These are phyloP conservation scores for Stenogyne calaminthoides DNA, from an alignment of 305 asterid genomes.

Conservation along the genomic window DNA sequence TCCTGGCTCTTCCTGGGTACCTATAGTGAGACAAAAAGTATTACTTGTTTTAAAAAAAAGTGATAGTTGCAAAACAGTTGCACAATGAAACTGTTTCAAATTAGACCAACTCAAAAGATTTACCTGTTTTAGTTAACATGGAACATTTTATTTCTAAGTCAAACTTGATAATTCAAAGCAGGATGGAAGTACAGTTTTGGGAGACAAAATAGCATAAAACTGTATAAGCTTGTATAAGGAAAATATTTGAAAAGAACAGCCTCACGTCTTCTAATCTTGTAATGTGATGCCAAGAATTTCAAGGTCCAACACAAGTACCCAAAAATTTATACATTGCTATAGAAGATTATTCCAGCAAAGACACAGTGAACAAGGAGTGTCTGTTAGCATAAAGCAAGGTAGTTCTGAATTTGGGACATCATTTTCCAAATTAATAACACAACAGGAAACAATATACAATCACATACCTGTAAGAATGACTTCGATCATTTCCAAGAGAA, in stretches of 20 bases:
- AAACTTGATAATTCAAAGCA: not conserved
- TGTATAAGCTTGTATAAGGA: not conserved
- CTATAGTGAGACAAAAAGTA: conserved; percentile 31
- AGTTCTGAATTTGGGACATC: conserved; percentile 1
- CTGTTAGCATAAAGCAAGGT: conserved; percentile 26
- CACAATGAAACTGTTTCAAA: too few relatives aligned
- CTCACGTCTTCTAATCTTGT: conserved; percentile 11
- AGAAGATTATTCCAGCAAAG: conserved; percentile 9
- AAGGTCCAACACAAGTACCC: not conserved
- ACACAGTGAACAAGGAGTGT: not conserved
- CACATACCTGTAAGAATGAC: conserved; percentile 63
- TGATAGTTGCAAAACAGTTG: too few relatives aligned
- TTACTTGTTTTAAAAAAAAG: too few relatives aligned
- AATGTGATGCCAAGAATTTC: conserved; percentile 14
- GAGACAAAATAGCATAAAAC: conserved; percentile 6
- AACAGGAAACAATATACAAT: conserved; percentile 1
- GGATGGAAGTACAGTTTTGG: not conserved
- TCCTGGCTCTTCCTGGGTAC: conserved; percentile 45
- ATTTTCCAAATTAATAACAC: conserved; percentile 7
- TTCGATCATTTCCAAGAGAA: conserved; percentile 55
- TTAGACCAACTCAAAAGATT: too few relatives aligned
- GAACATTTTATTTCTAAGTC: not conserved
- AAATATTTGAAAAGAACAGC: conserved; percentile 13
- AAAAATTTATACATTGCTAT: conserved; percentile 6
- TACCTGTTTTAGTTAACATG: not conserved